Base-by-base conservation (phyloP, 345 rosid species). In the Heritiera fomes region DNA sequence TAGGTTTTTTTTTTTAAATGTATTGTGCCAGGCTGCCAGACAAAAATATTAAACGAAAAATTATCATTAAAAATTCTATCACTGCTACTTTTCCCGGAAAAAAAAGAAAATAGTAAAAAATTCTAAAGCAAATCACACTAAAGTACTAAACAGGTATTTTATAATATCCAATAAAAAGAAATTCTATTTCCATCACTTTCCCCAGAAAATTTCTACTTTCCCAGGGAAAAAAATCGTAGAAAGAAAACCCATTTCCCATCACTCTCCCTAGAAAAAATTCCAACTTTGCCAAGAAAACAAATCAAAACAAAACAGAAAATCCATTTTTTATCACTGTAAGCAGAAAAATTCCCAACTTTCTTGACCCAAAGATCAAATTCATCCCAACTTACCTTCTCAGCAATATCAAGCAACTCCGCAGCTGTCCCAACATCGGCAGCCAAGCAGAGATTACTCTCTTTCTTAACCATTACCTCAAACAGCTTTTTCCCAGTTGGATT, bases 381-480 rank as follows among this genome's bases (percentile, higher is more conserved):
- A 43, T 50, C 5, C 52, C 2, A 47, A 13, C 81, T 71, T 43
- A 93, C 98, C 90, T 95, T 92, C 32, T 95, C 96, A 6, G 98
- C 99, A 52, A 95, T 84, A 4, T 88, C 90, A 58, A 96, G 97
- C 90, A 96, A 87, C 81, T 96, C 97, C 23, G 89, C 88, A 4
- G 97, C 97, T 46, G 98, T 92, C 15, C 92, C 95, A 74, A 96
- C 99, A 82, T 95, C 99, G 30, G 98, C 99, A 52, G 99, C 99
- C 75, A 96, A 84, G 72, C 99, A 96, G 46, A 96, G 88, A 87
- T 94, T 94, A 23, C 91, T 94, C 86, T 94, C 89, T 77, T 96
- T 96, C 89, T 86, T 84, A 77, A 89, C 82, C 99, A 96, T 96
- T 52, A 94, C 80, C 77, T 92, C 97, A 85, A 88, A 96, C 56